Conservation (phyloP, 1,139 yeast genomes). For the Taiozyma onychis region DNA sequence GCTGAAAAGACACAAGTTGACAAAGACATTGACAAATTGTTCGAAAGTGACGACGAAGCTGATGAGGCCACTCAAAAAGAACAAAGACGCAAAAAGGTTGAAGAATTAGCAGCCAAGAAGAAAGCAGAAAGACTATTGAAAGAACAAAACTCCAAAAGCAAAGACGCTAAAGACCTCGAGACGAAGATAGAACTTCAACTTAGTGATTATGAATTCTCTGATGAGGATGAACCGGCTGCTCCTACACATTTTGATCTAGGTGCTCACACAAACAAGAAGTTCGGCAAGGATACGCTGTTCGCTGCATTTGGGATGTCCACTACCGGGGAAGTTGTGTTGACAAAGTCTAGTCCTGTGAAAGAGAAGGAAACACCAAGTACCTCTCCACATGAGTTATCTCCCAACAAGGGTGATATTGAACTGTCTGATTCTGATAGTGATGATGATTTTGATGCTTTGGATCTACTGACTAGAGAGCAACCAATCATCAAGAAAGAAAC, state of each 20-base stretch:
- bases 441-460: conserved; percentile 8
- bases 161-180: conserved; percentile 12
- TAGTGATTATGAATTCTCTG: conserved; percentile 4
- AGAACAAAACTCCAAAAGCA: conserved; percentile 14
- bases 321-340: conserved; percentile 1
- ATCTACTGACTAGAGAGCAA: conserved; percentile 1
- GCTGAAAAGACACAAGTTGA: background rate
- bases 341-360: conserved; percentile 1
- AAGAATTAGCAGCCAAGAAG: conserved; percentile 19
- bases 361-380: conserved; percentile 7
- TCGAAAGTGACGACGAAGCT: background rate
- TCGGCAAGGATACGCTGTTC: conserved; percentile 12
- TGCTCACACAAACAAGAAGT: conserved; percentile 11
- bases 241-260: conserved; percentile 8
- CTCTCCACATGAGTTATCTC: conserved; percentile 4
- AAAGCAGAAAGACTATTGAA: conserved; percentile 16
- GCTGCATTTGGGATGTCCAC: conserved; percentile 15
- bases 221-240: conserved; percentile 3
- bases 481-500: background rate
- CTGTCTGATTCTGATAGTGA: conserved; percentile 9
- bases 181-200: conserved; percentile 2
- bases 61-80: conserved; percentile 1
- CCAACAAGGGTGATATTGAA: conserved; percentile 1
- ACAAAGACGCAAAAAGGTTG: conserved; percentile 14
- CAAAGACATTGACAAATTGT: background rate